These are phyloP conservation scores for Hypseocharis bilobata DNA, from an alignment of 441 rosid genomes.

Conservation along the genomic window DNA sequence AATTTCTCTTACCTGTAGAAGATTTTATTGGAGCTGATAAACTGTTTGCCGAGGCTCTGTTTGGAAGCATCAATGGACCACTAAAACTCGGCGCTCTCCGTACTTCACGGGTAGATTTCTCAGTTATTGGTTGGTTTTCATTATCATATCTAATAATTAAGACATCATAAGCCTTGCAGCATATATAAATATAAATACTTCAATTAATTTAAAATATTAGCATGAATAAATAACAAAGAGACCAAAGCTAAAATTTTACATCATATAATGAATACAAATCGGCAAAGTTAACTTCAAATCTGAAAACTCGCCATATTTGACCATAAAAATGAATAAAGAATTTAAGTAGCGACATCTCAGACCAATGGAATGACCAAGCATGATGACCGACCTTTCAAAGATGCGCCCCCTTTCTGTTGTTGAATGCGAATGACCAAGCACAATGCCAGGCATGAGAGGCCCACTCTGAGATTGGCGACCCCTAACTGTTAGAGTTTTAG, in stretches of 20 bases:
- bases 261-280: neutral
- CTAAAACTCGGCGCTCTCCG: slow-evolving; percentile 83
- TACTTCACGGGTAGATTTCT: slow-evolving; percentile 38
- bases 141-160: slow-evolving; percentile 47
- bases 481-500: slow-evolving; percentile 35
- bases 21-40: slow-evolving; percentile 93
- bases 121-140: slow-evolving; percentile 42
- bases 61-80: slow-evolving; percentile 90
- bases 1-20: slow-evolving; percentile 58
- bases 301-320: neutral
- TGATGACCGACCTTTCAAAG: slow-evolving; percentile 51
- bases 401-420: slow-evolving; percentile 46
- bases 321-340: neutral
- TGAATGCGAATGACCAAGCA: slow-evolving; percentile 38
- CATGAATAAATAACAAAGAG: neutral
- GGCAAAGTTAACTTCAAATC: neutral
- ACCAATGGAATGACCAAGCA: neutral
- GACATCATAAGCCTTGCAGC: slow-evolving; percentile 13
- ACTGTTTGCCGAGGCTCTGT: slow-evolving; percentile 93
- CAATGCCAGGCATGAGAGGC: slow-evolving; percentile 59
- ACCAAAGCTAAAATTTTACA: neutral
- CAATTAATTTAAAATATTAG: neutral
- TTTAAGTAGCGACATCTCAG: neutral
- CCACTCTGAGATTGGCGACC: slow-evolving; percentile 79
- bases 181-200: neutral